Percentiles rank a stretch among this genome's conserved stretches.
Conservation (phyloP, 2,329 filamentous ascomycete genomes). For the Rhytidhysteron rufulum region DNA sequence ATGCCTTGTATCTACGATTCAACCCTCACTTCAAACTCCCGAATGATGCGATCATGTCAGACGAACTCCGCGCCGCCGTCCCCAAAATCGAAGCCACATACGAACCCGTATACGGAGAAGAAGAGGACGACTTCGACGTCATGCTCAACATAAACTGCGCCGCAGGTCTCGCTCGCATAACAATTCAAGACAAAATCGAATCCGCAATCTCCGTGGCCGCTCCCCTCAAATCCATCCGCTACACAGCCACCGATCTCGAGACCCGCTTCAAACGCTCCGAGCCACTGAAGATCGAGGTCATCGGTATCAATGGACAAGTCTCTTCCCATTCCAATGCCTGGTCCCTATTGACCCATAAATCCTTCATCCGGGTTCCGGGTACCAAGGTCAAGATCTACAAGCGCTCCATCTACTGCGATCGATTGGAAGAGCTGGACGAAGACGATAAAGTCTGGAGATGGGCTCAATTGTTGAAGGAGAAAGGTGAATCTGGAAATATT, state of each 20-base stretch:
- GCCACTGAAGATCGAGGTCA: slow-evolving; percentile 26
- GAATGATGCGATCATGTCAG: slow-evolving; percentile 13
- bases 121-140: slow-evolving; percentile 13
- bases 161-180: slow-evolving; percentile 24
- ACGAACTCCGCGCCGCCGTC: slow-evolving; percentile 7
- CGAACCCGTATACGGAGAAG: too few species aligned
- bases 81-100: slow-evolving; percentile 9
- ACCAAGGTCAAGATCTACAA: slow-evolving; percentile 38
- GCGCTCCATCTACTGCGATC: slow-evolving; percentile 23
- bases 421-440: not conserved
- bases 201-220: slow-evolving; percentile 12
- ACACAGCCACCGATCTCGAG: slow-evolving; percentile 24
- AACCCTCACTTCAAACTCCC: slow-evolving; percentile 27
- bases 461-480: slow-evolving; percentile 15
- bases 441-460: slow-evolving; percentile 12
- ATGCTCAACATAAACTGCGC: slow-evolving; percentile 17
- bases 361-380: slow-evolving; percentile 38
- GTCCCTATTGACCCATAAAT: slow-evolving; percentile 25
- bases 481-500: slow-evolving; percentile 25
- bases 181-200: slow-evolving; percentile 21
- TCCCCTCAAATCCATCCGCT: slow-evolving; percentile 14
- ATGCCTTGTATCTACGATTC: slow-evolving; percentile 22
- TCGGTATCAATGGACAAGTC: slow-evolving; percentile 43
- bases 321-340: slow-evolving; percentile 29
- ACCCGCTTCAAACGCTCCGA: slow-evolving; percentile 24